Evolutionary conservation across 495 filamentous ascomycete genomes (phyloP).

Genomic region (Parachaetomium inaequale): DNA sequence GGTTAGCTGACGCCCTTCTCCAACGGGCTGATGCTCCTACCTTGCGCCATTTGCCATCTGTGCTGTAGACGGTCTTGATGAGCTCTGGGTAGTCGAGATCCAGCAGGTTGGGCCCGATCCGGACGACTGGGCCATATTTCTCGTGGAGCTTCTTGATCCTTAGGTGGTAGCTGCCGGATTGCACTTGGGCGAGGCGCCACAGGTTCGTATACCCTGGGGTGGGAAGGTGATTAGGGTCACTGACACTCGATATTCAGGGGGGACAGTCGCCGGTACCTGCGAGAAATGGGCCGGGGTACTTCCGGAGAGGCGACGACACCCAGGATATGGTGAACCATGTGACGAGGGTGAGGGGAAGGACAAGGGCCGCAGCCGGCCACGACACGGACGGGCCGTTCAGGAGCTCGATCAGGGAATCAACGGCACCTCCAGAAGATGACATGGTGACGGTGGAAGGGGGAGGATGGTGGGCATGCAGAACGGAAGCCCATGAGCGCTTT

Average conservation of each 20-base stretch:
- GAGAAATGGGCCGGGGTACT: slow-evolving; percentile 19
- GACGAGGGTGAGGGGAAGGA: not conserved
- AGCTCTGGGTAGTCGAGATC: slow-evolving; percentile 43
- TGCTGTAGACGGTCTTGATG: slow-evolving; percentile 38
- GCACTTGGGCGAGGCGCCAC: slow-evolving; percentile 35
- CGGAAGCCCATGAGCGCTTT: not conserved
- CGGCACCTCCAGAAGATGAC: not conserved
- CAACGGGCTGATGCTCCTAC: not conserved
- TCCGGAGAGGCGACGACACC: not conserved
- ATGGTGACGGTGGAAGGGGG: not conserved
- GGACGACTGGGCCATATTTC: slow-evolving; percentile 34
- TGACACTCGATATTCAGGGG: not conserved
- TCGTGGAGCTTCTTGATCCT: slow-evolving; percentile 39
- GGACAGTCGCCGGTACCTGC: slow-evolving; percentile 1
- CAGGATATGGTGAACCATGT: not conserved
- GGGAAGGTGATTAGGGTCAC: not conserved
- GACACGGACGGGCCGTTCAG: not conserved
- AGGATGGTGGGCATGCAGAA: not conserved
- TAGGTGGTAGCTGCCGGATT: slow-evolving; percentile 28
- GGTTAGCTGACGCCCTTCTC: not conserved
- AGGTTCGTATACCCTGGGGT: slow-evolving; percentile 35
- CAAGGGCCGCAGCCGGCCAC: not conserved
- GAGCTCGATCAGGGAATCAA: too few species aligned
- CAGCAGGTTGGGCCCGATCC: slow-evolving; percentile 45
- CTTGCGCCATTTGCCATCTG: slow-evolving; percentile 27